Conservation (phyloP, 805 yeast genomes). For the Ogataea dorogensis region DNA sequence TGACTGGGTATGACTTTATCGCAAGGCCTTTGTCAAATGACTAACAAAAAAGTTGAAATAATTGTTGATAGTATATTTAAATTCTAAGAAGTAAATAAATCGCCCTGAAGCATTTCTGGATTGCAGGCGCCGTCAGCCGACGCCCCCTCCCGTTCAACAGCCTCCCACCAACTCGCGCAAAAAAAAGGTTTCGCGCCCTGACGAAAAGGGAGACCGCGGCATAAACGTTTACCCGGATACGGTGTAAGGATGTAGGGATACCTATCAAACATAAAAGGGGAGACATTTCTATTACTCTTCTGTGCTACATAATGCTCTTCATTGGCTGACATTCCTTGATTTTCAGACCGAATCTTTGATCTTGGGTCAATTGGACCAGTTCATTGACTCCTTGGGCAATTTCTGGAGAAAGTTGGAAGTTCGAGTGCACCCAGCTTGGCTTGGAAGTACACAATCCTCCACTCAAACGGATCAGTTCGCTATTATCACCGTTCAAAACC, state of each 20-base stretch:
- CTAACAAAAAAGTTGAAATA: constrained; percentile 8
- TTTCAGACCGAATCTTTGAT: constrained; percentile 65
- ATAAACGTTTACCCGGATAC: constrained; percentile 4
- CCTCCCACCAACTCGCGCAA: constrained; percentile 1
- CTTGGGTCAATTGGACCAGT: constrained; percentile 60
- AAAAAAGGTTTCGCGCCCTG: constrained; percentile 3
- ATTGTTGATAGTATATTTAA: constrained; percentile 6
- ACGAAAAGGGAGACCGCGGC: neutral
- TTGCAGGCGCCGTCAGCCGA: constrained; percentile 14
- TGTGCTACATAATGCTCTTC: constrained; percentile 27
- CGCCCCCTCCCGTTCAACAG: constrained; percentile 1
- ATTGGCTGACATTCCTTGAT: constrained; percentile 63
- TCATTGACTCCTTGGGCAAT: constrained; percentile 47
- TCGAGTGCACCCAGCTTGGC: constrained; percentile 89
- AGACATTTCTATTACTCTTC: neutral
- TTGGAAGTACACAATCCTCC: constrained; percentile 70
- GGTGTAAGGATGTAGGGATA: constrained; percentile 6
- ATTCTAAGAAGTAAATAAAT: constrained; percentile 9
- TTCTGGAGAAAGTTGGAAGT: constrained; percentile 56
- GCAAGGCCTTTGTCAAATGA: constrained; percentile 5
- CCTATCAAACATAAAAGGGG: too few relatives aligned
- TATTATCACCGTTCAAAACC: constrained; percentile 45
- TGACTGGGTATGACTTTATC: constrained; percentile 15
- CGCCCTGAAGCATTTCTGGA: constrained; percentile 7
- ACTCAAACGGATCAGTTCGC: constrained; percentile 70